These are phyloP conservation scores for Chrysosphaeria jannelii DNA, from an alignment of 2,329 filamentous ascomycete genomes.

Conservation along the genomic window DNA sequence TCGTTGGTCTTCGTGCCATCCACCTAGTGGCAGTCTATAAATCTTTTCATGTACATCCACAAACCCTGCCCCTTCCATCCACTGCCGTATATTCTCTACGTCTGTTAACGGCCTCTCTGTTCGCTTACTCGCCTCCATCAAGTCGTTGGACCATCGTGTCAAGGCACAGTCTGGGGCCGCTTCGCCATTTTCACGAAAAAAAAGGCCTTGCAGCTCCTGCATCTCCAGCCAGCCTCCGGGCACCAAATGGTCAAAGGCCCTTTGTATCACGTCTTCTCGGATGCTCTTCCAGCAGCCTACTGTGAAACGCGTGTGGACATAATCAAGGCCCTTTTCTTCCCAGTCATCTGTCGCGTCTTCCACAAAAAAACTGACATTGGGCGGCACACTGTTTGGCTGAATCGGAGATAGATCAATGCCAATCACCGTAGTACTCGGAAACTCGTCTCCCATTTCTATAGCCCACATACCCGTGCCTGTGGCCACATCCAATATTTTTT, in stretches of 20 bases:
- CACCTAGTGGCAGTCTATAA: conserved; percentile 9
- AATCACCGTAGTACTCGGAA: conserved; percentile 24
- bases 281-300: conserved; percentile 19
- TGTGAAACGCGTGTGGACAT: conserved; percentile 20
- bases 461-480: conserved; percentile 32
- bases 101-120: conserved; percentile 5
- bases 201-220: conserved; percentile 13
- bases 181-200: conserved; percentile 7
- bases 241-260: conserved; percentile 16
- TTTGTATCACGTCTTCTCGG: conserved; percentile 17
- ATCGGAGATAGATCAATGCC: conserved; percentile 39
- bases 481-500: conserved; percentile 11
- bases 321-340: conserved; percentile 20
- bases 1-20: conserved; percentile 8
- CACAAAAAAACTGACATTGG: conserved; percentile 45
- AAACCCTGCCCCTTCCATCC: conserved; percentile 8
- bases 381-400: conserved; percentile 32
- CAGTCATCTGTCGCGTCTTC: conserved; percentile 25
- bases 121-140: conserved; percentile 3
- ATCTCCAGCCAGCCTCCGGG: conserved; percentile 25
- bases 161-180: conserved; percentile 4
- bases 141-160: conserved; percentile 5
- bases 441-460: conserved; percentile 32
- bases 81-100: conserved; percentile 5
- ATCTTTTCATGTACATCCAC: conserved; percentile 8